Base-by-base conservation (phyloP, 176 grass and related monocot species). In the Carex myosuroides region DNA sequence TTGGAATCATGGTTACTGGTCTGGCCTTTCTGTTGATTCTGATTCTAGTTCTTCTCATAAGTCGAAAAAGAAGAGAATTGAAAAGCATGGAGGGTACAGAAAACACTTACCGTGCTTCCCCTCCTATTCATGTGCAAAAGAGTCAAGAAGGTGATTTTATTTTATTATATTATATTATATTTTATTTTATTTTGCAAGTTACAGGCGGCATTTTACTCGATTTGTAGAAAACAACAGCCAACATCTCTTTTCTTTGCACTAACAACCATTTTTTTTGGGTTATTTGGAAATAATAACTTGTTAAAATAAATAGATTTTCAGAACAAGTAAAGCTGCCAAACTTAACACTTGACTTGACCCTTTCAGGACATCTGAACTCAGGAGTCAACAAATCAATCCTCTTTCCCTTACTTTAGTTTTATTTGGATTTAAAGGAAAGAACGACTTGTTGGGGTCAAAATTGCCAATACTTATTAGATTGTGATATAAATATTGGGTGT, bases 31-130 rank as follows among this genome's bases (percentile, higher is more conserved):
- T 92, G 79, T 78, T 98, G 56, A 62, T 98, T 71, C 48, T 98
- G 67, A 86, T 94, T 72, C 44, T 98, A 81, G 85, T 94, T 84
- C 73, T 98, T 71, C 91, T 94, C 9, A 98, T 98, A 65, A 86
- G 84, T 81, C 91, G 72, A 85, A 98, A 98, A 88, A 90, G 58
- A 84, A 93, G 82, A 89, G 89, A 94, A 88, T 83, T 98, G 67
- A 79, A 91, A 74, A 94, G 84, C 17, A 88, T 87, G 80, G 89
- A 88, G 60, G 74, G 85, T 75, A 87, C 79, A 74, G 83, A 84
- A 9, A 86, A 88, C 73, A 46, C 50, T 2, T 81, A 72, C 80
- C 87, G 53, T 88, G 84, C 81, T 64, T 90, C 90, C 53, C 87
- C 85, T 85, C 69, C 21, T 41, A 50, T 70, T 22, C 71, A 81